Evolutionary conservation across 1,284 basidiomycete species (phyloP), one percentile per base, ranked within the genome.

Genomic region (Malassezia vespertilionis): DNA sequence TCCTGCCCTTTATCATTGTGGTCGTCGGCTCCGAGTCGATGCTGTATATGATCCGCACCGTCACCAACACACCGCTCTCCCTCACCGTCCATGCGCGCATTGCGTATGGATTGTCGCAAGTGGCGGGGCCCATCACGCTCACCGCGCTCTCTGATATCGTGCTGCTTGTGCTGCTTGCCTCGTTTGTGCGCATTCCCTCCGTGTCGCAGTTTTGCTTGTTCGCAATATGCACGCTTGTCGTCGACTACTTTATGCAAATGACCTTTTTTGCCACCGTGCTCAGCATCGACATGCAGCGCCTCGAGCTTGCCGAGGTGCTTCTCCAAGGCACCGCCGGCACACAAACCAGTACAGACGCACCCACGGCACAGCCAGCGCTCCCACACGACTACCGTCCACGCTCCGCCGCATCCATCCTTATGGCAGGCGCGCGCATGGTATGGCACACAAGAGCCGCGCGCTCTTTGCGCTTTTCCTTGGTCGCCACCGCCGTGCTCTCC

Each of bases 1-100:
- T 93, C 30, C 76, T 96, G 44, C 89, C 90, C 0, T 86, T 96
- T 53, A 84, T 95, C 38, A 87, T 97, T 40, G 80, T 90, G 14
- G 90, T 96, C 57, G 85, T 95, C 15, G 91, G 91, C 8, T 84
- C 87, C 2, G 91, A 96, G 73, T 95, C 95, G 65, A 96, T 96
- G 90, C 86, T 87, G 69, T 84, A 83, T 60, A 75, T 97, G 65
- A 86, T 89, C 69, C 63, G 87, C 60, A 87, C 88, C 0, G 86
- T 97, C 30, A 81, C 84, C 18, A 83, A 80, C 57, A 93, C 91
- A 1, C 82, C 87, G 2, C 82, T 96, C 35, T 82, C 84, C 1
- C 76, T 93, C 26, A 81, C 89, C 1, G 89, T 96, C 10, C 88
- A 91, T 54, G 83, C 88, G 57, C 81, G 91, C 22, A 86, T 96